Percentiles rank a stretch among this genome's conserved stretches.
phyloP scores from a whole-genome alignment of 2,329 filamentous ascomycete genomes.

The Penicillium sp. region DNA sequence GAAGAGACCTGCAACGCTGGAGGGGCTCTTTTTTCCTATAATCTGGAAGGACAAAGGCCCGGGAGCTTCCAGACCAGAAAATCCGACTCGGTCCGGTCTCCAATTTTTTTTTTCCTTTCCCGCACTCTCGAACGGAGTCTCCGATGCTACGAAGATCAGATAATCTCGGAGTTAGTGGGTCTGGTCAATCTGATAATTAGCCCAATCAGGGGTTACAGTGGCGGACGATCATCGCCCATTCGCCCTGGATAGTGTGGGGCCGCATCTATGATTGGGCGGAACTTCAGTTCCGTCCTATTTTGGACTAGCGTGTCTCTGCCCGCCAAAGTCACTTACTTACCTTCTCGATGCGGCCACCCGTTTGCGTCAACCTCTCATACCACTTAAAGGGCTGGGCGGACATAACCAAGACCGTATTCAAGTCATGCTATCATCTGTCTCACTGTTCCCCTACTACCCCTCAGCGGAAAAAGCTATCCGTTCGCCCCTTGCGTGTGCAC shows the following conservation, averaged over 20 bases:
- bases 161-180: neutral
- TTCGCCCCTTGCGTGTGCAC: neutral
- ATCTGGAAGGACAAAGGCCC: neutral
- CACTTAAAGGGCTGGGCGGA: neutral
- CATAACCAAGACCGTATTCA: neutral
- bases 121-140: neutral
- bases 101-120: neutral
- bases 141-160: constrained; percentile 7
- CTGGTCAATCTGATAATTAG: neutral
- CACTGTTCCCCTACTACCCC: neutral
- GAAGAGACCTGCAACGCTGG: neutral
- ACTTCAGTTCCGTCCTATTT: neutral
- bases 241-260: no score
- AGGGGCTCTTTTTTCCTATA: neutral
- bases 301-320: neutral
- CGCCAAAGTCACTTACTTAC: neutral
- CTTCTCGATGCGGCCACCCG: constrained; percentile 1
- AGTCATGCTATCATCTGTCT: neutral
- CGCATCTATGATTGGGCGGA: neutral
- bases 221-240: neutral
- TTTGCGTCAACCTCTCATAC: neutral
- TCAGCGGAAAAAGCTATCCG: neutral
- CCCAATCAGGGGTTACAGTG: neutral
- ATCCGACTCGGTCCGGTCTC: neutral
- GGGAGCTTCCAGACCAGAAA: neutral